phyloP scores from a whole-genome alignment of 306 rosid species.

The Acmispon strigosus region DNA sequence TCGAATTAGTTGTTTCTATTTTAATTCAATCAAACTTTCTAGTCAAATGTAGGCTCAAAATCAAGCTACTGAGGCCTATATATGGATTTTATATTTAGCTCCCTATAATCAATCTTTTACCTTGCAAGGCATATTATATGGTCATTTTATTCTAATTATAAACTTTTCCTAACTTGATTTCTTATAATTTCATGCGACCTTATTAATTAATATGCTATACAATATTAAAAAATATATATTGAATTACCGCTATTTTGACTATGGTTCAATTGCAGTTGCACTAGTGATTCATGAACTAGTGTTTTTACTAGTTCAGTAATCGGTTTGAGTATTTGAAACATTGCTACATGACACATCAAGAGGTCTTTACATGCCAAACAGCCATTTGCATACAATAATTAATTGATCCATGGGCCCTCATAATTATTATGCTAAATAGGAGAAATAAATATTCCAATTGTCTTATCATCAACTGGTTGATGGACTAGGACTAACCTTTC shows the following conservation, averaged over 20 bases:
- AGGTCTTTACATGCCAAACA: neutral
- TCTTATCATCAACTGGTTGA: neutral
- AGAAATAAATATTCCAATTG: neutral
- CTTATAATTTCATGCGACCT: neutral
- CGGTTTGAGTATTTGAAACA: neutral
- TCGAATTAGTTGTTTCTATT: neutral
- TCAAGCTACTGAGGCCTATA: neutral
- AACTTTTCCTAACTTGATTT: neutral
- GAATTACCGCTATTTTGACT: neutral
- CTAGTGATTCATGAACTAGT: neutral
- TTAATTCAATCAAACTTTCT: neutral
- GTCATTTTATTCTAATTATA: neutral
- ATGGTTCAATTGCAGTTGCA: neutral
- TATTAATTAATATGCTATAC: neutral
- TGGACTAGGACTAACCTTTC: slow-evolving; percentile 46
- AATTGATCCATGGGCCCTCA: neutral
- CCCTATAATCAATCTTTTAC: neutral
- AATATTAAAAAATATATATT: neutral
- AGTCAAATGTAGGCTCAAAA: neutral
- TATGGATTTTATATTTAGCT: neutral
- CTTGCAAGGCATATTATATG: neutral
- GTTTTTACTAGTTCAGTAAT: neutral
- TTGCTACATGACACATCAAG: neutral
- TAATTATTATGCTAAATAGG: neutral
- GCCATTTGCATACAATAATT: neutral